Conservation (phyloP, 169 alveolate genomes). For the Plasmodium vivax region DNA sequence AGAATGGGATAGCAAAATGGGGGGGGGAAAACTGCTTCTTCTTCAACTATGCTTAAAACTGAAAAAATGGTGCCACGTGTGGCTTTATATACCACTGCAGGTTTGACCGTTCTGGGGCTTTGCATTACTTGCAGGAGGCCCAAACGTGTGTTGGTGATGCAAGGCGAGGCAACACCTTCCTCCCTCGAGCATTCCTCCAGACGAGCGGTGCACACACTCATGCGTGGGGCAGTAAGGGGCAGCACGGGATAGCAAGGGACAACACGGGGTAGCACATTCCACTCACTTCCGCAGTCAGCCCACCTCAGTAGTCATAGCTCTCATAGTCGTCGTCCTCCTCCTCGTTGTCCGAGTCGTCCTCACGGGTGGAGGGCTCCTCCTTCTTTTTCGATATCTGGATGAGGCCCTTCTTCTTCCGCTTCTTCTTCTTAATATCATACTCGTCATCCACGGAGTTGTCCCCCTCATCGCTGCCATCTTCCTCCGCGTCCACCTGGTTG, state of each 20-base stretch:
- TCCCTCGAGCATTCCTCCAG: background rate
- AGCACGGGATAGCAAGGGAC: too few species aligned
- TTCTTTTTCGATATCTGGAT: conserved; percentile 70
- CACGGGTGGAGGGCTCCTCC: background rate
- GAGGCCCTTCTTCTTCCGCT: conserved; percentile 56
- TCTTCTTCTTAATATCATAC: conserved; percentile 54
- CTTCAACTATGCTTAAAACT: background rate
- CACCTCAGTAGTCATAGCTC: conserved; percentile 7
- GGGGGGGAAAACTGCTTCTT: background rate
- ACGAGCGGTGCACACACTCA: background rate
- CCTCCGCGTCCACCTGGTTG: background rate
- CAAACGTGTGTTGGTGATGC: background rate
- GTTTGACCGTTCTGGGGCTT: background rate
- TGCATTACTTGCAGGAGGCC: background rate
- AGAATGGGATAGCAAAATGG: background rate
- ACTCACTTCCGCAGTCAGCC: background rate
- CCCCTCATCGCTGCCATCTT: conserved; percentile 2
- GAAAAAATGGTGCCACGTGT: background rate
- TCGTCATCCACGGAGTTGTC: conserved; percentile 8
- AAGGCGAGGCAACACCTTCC: background rate
- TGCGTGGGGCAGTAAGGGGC: background rate
- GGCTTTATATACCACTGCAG: background rate
- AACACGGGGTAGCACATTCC: background rate
- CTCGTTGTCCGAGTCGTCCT: conserved; percentile 51
- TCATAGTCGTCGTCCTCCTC: conserved; percentile 57